Evolutionary conservation across 768 basidiomycete species (phyloP).

Genomic region (Daedaleopsis sinensis): DNA sequence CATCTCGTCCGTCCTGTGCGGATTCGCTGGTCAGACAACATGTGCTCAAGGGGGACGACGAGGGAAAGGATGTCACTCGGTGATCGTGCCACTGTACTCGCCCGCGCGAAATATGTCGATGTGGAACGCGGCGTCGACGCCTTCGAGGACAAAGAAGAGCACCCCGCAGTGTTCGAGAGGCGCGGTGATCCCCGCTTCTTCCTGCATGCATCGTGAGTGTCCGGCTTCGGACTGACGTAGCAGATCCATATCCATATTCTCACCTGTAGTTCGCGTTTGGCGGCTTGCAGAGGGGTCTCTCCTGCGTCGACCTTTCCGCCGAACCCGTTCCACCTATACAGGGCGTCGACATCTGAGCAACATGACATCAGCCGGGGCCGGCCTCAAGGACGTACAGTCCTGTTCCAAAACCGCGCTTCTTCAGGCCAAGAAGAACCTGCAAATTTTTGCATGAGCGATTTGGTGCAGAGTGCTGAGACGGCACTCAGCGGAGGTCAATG

Average conservation of each 20-base stretch:
- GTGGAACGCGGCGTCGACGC: slow-evolving; percentile 61
- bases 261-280: slow-evolving; percentile 73
- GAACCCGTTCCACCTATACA: slow-evolving; percentile 86
- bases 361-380: not conserved
- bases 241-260: not conserved
- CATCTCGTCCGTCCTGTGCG: slow-evolving; percentile 85
- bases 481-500: not conserved
- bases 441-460: slow-evolving; percentile 28
- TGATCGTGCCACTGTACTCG: slow-evolving; percentile 58
- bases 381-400: slow-evolving; percentile 48
- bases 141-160: slow-evolving; percentile 63
- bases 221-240: not conserved
- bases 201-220: slow-evolving; percentile 45
- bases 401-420: slow-evolving; percentile 78
- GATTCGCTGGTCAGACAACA: not conserved
- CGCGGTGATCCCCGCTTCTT: slow-evolving; percentile 80
- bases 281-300: slow-evolving; percentile 72
- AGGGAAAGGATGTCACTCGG: slow-evolving; percentile 51
- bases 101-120: slow-evolving; percentile 75
- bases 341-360: not conserved
- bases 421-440: slow-evolving; percentile 74
- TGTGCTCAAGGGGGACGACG: not conserved
- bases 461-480: not conserved
- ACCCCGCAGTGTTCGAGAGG: slow-evolving; percentile 64
- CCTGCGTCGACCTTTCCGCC: slow-evolving; percentile 84